phyloP scores from a whole-genome alignment of 768 basidiomycete species.

The Boletales sp. region DNA sequence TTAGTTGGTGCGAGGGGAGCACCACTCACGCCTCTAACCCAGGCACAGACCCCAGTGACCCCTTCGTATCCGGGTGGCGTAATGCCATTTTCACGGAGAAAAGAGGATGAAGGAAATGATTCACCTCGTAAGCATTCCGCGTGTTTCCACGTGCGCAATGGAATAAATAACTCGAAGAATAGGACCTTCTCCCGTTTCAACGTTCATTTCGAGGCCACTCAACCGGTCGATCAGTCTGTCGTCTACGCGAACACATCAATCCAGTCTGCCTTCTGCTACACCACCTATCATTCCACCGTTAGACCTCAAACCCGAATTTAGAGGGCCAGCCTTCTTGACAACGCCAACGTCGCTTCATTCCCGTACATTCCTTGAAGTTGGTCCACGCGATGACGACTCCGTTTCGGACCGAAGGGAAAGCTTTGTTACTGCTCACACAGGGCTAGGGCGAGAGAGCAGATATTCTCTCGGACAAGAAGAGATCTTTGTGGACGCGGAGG shows the following conservation, averaged over 20 bases:
- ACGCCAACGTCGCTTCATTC: conserved; percentile 26
- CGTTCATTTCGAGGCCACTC: conserved; percentile 61
- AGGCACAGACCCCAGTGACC: conserved; percentile 19
- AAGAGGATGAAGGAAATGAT: conserved; percentile 28
- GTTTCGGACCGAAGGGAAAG: conserved; percentile 54
- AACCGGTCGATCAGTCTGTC: conserved; percentile 64
- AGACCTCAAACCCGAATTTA: conserved; percentile 55
- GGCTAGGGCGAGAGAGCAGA: conserved; percentile 26
- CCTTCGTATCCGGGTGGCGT: conserved; percentile 20
- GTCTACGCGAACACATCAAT: conserved; percentile 57
- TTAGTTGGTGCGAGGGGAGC: conserved; percentile 15
- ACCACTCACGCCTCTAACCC: conserved; percentile 10
- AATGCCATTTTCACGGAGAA: conserved; percentile 22
- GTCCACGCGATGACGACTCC: conserved; percentile 36
- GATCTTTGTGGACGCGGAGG: conserved; percentile 27
- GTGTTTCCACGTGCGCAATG: neutral
- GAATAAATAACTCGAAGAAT: conserved; percentile 2
- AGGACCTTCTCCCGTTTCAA: conserved; percentile 51
- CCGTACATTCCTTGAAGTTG: conserved; percentile 21
- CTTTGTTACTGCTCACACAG: conserved; percentile 47
- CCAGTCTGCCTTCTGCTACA: conserved; percentile 36
- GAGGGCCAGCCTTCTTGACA: conserved; percentile 28
- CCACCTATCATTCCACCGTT: conserved; percentile 56
- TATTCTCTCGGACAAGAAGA: conserved; percentile 29
- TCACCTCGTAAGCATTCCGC: conserved; percentile 39